These are phyloP conservation scores for Alternaria burnsii DNA, from an alignment of 2,329 filamentous ascomycete species.

Conservation along the genomic window DNA sequence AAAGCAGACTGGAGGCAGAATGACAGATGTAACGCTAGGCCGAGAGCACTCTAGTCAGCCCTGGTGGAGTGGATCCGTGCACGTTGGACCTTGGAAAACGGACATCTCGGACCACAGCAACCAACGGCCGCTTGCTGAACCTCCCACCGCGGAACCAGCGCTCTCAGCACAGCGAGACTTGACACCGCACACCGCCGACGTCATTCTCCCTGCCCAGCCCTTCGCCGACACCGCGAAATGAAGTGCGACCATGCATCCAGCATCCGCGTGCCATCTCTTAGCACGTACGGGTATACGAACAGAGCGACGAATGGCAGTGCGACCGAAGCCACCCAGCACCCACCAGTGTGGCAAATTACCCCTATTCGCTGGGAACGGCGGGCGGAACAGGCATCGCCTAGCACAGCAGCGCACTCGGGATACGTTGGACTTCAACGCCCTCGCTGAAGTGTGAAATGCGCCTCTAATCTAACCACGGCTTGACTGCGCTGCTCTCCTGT, in stretches of 20 bases:
- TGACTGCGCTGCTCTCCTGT: conserved; percentile 19
- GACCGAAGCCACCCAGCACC: conserved; percentile 10
- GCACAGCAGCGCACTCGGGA: neutral
- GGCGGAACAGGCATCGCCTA: conserved; percentile 8
- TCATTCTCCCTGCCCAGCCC: neutral
- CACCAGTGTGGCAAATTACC: conserved; percentile 20
- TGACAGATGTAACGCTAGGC: neutral
- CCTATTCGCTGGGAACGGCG: conserved; percentile 15
- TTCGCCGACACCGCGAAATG: conserved; percentile 2
- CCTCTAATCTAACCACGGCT: conserved; percentile 6
- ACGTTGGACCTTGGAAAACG: neutral
- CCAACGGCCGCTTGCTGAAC: conserved; percentile 4
- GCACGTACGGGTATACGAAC: conserved; percentile 14
- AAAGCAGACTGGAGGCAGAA: conserved; percentile 1
- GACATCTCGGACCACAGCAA: neutral
- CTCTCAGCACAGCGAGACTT: neutral
- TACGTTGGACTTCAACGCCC: conserved; percentile 15
- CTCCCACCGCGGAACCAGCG: neutral
- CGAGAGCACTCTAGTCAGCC: neutral
- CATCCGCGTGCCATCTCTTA: conserved; percentile 1
- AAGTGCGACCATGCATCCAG: conserved; percentile 2
- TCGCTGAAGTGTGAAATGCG: conserved; percentile 8
- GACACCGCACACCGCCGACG: conserved; percentile 5
- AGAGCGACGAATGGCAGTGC: conserved; percentile 9
- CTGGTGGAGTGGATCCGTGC: neutral